Percentiles rank a stretch among this genome's conserved stretches.
Evolutionary conservation across 202 grass and related monocot species (phyloP).

Genomic region (Tripidium arundinaceum): DNA sequence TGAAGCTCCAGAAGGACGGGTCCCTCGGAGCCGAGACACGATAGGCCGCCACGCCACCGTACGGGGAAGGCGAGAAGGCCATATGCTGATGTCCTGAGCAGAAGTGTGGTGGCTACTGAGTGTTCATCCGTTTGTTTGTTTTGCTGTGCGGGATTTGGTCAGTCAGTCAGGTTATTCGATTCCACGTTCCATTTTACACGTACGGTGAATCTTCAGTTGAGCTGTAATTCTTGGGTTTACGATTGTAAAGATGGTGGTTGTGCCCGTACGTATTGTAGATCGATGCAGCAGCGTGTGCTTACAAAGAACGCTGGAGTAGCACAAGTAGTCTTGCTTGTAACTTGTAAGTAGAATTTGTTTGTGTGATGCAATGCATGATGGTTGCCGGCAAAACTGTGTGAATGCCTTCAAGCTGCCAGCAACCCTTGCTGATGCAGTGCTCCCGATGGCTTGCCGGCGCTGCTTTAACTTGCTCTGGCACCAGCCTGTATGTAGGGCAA

Average conservation of each 20-base stretch:
- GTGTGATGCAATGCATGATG: neutral
- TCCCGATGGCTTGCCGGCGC: neutral
- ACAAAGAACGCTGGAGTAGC: neutral
- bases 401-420: no score
- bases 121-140: neutral
- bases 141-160: neutral
- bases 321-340: neutral
- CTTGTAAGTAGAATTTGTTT: neutral
- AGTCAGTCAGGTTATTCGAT: neutral
- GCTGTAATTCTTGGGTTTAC: conserved; percentile 11
- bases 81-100: no score
- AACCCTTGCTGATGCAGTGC: neutral
- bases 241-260: conserved; percentile 36
- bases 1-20: conserved; percentile 62
- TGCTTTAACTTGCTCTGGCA: neutral
- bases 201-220: neutral
- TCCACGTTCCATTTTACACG: neutral
- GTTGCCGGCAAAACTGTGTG: neutral
- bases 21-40: conserved; percentile 27
- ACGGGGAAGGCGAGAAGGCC: no score
- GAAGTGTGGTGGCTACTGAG: neutral
- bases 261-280: neutral
- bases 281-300: neutral
- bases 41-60: neutral
- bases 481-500: neutral